A percentile compares a stretch with the other conserved stretches of the same genome.
These are phyloP conservation scores for Fraxinus quadrangulata DNA, from an alignment of 257 asterid species.

Conservation along the genomic window DNA sequence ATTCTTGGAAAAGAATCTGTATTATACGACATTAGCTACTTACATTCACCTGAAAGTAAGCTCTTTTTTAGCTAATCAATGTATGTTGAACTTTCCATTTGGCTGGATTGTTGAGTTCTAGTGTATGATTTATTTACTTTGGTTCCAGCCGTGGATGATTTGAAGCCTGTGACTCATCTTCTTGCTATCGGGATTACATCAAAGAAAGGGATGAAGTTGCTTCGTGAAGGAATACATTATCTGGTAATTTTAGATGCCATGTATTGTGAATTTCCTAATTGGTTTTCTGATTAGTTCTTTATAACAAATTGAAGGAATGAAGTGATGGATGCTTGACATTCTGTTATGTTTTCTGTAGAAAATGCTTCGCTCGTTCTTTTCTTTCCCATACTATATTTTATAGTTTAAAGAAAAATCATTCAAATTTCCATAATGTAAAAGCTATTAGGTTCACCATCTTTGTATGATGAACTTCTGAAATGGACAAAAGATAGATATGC, in stretches of 20 bases:
- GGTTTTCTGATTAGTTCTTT: slow-evolving; percentile 18
- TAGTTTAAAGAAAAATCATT: background rate
- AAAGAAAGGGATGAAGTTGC: slow-evolving; percentile 82
- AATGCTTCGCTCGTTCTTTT: background rate
- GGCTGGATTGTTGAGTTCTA: slow-evolving; percentile 31
- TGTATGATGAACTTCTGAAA: background rate
- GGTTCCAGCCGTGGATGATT: slow-evolving; percentile 76
- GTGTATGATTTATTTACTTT: slow-evolving; percentile 25
- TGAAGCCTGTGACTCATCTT: slow-evolving; percentile 98
- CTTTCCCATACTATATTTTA: background rate
- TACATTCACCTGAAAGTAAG: slow-evolving; percentile 90
- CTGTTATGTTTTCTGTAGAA: background rate
- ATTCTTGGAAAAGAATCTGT: slow-evolving; percentile 62
- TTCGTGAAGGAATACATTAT: slow-evolving; percentile 85
- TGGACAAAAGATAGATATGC: background rate
- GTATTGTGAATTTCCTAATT: slow-evolving; percentile 8
- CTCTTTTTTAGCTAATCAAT: slow-evolving; percentile 28
- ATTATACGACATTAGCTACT: slow-evolving; percentile 62
- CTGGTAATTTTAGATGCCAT: slow-evolving; percentile 56
- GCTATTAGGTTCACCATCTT: background rate
- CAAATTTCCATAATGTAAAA: background rate
- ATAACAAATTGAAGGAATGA: slow-evolving; percentile 8
- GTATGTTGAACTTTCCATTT: slow-evolving; percentile 22
- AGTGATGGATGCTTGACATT: slow-evolving; percentile 7
- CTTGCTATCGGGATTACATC: slow-evolving; percentile 73